A percentile compares a stretch with the other conserved stretches of the same genome.
phyloP scores from a whole-genome alignment of 371 early-diverging fungal genomes.

The Funneliformis caledonium region DNA sequence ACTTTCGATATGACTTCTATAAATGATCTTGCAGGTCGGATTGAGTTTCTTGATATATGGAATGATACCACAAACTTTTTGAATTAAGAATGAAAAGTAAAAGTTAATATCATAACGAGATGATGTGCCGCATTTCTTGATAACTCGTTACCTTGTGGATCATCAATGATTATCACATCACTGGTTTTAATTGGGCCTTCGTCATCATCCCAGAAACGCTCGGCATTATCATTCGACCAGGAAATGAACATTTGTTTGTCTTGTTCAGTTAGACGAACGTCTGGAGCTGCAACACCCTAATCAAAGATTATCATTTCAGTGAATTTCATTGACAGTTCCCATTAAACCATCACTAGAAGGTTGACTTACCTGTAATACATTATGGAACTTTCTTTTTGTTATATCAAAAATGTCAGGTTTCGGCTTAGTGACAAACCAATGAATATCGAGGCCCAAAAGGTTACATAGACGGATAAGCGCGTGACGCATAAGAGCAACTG shows the following conservation, averaged over 20 bases:
- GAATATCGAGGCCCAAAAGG: slow-evolving; percentile 67
- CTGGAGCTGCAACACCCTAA: slow-evolving; percentile 69
- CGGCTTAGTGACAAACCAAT: slow-evolving; percentile 80
- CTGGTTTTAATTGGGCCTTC: slow-evolving; percentile 69
- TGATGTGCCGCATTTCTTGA: neutral
- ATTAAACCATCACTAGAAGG: neutral
- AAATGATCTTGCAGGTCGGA: slow-evolving; percentile 73
- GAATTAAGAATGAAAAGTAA: neutral
- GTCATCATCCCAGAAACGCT: slow-evolving; percentile 72
- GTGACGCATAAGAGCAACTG: slow-evolving; percentile 91
- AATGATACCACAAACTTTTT: slow-evolving; percentile 71
- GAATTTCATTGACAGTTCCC: neutral
- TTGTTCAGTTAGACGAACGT: slow-evolving; percentile 62
- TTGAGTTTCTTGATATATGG: slow-evolving; percentile 74
- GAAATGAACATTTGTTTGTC: slow-evolving; percentile 73
- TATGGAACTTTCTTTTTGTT: slow-evolving; percentile 88
- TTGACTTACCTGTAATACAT: slow-evolving; percentile 69
- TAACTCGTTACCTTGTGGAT: slow-evolving; percentile 71
- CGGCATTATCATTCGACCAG: slow-evolving; percentile 80
- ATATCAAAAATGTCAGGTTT: slow-evolving; percentile 83
- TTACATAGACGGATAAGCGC: slow-evolving; percentile 73
- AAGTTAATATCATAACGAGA: neutral
- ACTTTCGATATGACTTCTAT: slow-evolving; percentile 84
- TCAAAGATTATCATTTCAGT: neutral
- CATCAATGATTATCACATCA: slow-evolving; percentile 87